Percentiles rank a stretch among this genome's conserved stretches.
These are phyloP conservation scores for Aspergillus eucalypticola DNA, from an alignment of 2,329 filamentous ascomycete genomes.

Conservation along the genomic window DNA sequence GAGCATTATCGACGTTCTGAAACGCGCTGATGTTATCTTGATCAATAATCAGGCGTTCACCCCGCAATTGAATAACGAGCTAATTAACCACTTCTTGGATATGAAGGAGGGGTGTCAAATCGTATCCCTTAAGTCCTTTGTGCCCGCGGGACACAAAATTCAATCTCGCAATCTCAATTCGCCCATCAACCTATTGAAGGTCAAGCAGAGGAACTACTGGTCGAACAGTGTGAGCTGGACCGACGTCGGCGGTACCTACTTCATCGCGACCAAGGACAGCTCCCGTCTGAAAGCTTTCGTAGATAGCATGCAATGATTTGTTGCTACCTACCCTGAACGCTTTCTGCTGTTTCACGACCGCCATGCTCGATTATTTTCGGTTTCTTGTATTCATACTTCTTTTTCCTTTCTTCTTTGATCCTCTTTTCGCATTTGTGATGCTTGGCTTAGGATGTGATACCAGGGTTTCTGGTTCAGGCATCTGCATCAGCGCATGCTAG, in stretches of 20 bases:
- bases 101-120: slow-evolving; percentile 88
- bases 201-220: slow-evolving; percentile 70
- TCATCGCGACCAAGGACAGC: slow-evolving; percentile 77
- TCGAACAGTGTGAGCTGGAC: slow-evolving; percentile 84
- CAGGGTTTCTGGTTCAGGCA: slow-evolving; percentile 17
- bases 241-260: slow-evolving; percentile 78
- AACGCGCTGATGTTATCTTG: slow-evolving; percentile 87
- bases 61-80: slow-evolving; percentile 76
- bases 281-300: slow-evolving; percentile 54
- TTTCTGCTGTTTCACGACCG: background rate
- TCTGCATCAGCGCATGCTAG: background rate
- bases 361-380: background rate
- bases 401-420: too few relatives aligned
- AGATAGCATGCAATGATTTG: slow-evolving; percentile 35
- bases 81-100: slow-evolving; percentile 89
- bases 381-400: slow-evolving; percentile 5
- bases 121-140: slow-evolving; percentile 89
- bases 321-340: background rate
- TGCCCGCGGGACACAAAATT: slow-evolving; percentile 75
- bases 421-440: background rate
- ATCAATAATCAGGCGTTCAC: slow-evolving; percentile 99
- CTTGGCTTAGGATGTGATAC: slow-evolving; percentile 18
- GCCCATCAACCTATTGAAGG: slow-evolving; percentile 76
- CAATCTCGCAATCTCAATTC: slow-evolving; percentile 74
- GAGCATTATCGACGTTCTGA: slow-evolving; percentile 70